Evolutionary conservation across 2,329 filamentous ascomycete species (phyloP).

Genomic region (Colletotrichum tamarilloi): DNA sequence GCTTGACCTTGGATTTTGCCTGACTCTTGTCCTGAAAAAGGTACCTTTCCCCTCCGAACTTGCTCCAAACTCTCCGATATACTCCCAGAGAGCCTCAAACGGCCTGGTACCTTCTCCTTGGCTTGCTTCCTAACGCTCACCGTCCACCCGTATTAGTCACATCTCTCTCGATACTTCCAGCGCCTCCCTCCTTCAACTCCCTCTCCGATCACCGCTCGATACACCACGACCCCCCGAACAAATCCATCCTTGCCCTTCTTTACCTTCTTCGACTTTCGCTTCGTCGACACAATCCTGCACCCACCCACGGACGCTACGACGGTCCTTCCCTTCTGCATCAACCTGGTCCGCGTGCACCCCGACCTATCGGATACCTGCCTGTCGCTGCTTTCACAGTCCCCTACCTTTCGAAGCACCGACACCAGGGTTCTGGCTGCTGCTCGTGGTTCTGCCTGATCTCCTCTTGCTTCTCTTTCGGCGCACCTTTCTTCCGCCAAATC

Average conservation of each 20-base stretch:
- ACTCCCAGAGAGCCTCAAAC: conserved; percentile 29
- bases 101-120: conserved; percentile 16
- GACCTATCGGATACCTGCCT: conserved; percentile 48
- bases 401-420: conserved; percentile 39
- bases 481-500: conserved; percentile 3
- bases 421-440: conserved; percentile 19
- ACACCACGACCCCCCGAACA: conserved; percentile 1
- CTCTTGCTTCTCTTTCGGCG: conserved; percentile 36
- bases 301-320: conserved; percentile 28
- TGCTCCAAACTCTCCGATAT: conserved; percentile 13
- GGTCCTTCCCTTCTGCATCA: conserved; percentile 30
- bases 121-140: conserved; percentile 27
- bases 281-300: conserved; percentile 26
- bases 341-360: conserved; percentile 21
- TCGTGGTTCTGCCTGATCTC: conserved; percentile 34
- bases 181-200: not conserved
- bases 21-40: conserved; percentile 29
- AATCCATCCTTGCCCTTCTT: not conserved
- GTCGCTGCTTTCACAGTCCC: conserved; percentile 38
- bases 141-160: conserved; percentile 35
- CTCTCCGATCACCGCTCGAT: conserved; percentile 10
- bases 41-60: conserved; percentile 17
- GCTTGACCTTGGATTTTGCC: conserved; percentile 37
- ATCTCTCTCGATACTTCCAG: conserved; percentile 9
- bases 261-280: conserved; percentile 8